Percentiles rank a stretch among this genome's conserved stretches.
These are phyloP conservation scores for Rubroboletus satanas DNA, from an alignment of 768 basidiomycete genomes.

Conservation along the genomic window DNA sequence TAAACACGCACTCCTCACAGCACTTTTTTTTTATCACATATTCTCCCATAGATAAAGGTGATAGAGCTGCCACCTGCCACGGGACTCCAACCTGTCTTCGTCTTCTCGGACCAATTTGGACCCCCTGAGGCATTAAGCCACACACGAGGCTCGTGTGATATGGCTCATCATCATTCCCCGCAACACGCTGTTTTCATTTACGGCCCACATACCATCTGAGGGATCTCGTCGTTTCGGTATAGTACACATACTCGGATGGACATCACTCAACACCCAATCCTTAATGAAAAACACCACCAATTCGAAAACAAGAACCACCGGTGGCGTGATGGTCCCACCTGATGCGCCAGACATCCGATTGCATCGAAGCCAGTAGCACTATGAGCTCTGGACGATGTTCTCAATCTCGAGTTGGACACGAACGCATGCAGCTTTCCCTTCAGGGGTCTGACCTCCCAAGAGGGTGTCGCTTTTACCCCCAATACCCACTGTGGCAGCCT, in stretches of 20 bases:
- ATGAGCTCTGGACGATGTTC: constrained; percentile 43
- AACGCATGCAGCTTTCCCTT: constrained; percentile 60
- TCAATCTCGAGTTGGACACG: constrained; percentile 66
- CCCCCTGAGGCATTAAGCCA: constrained; percentile 10
- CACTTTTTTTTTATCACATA: constrained; percentile 11
- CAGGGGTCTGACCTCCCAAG: constrained; percentile 58
- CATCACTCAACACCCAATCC: constrained; percentile 13
- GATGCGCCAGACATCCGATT: not conserved
- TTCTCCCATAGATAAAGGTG: constrained; percentile 10
- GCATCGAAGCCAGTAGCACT: constrained; percentile 10
- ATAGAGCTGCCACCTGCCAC: constrained; percentile 19
- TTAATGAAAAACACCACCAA: not conserved
- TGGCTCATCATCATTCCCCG: constrained; percentile 18
- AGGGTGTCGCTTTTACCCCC: constrained; percentile 32
- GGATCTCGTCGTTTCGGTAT: constrained; percentile 3
- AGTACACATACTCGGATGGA: constrained; percentile 14
- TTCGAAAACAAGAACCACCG: constrained; percentile 6
- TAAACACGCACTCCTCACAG: not conserved
- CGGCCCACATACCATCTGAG: constrained; percentile 3
- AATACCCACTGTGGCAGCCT: constrained; percentile 56
- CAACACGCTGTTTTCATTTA: constrained; percentile 29
- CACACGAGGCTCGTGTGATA: constrained; percentile 20
- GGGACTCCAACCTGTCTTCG: not conserved
- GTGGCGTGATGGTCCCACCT: constrained; percentile 14
- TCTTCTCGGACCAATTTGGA: constrained; percentile 3